These are phyloP conservation scores for Diaporthe destruens DNA, from an alignment of 2,329 filamentous ascomycete genomes.

Conservation along the genomic window DNA sequence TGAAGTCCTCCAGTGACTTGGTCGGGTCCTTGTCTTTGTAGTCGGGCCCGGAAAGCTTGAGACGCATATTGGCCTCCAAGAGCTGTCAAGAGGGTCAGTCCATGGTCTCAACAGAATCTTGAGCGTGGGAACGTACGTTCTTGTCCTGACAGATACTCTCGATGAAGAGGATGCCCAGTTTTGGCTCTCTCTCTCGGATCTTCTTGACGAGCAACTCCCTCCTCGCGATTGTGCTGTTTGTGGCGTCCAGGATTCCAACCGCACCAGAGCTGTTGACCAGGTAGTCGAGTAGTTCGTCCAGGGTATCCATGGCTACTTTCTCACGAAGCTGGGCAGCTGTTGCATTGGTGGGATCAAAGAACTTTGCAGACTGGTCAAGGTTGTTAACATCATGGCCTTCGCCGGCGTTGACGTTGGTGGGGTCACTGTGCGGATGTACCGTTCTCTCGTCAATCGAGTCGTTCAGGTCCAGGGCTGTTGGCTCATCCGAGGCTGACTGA, in stretches of 20 bases:
- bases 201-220: conserved; percentile 86
- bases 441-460: conserved; percentile 38
- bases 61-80: conserved; percentile 94
- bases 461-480: conserved; percentile 56
- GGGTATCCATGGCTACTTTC: conserved; percentile 89
- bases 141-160: conserved; percentile 93
- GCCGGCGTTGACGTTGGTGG: conserved; percentile 29
- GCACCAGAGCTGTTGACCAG: conserved; percentile 85
- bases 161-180: conserved; percentile 92
- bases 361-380: conserved; percentile 90
- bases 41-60: conserved; percentile 95
- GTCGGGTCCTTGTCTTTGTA: conserved; percentile 94
- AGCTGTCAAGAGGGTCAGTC: conserved; percentile 59
- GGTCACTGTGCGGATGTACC: conserved; percentile 35
- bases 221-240: conserved; percentile 92
- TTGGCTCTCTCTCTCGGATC: conserved; percentile 85
- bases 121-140: conserved; percentile 57
- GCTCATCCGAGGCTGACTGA: conserved; percentile 55
- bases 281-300: conserved; percentile 93
- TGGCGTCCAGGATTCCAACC: conserved; percentile 96
- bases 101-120: background rate
- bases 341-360: conserved; percentile 93
- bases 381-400: conserved; percentile 48
- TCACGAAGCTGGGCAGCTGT: conserved; percentile 86
- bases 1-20: conserved; percentile 90